Conservation (phyloP, 495 filamentous ascomycete species). For the Opeltia flavorubescens region DNA sequence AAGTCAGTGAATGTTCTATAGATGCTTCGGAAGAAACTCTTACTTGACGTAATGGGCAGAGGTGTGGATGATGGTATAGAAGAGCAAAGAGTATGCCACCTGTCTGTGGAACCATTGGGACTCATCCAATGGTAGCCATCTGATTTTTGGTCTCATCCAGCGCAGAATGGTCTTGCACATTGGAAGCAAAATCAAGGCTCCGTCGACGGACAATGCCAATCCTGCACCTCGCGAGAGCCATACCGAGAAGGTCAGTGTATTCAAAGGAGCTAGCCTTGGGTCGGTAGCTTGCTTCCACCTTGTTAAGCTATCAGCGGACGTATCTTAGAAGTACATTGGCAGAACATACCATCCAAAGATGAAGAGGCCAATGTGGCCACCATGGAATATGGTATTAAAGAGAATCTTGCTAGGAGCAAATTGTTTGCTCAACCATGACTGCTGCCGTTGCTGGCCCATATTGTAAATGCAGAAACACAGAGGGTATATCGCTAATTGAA, state of each 20-base stretch:
- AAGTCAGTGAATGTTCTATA: conserved; percentile 16
- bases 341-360: conserved; percentile 69
- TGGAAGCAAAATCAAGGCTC: conserved; percentile 74
- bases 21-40: conserved; percentile 20
- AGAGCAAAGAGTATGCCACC: conserved; percentile 73
- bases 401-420: conserved; percentile 38
- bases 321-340: not conserved
- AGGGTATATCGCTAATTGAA: conserved; percentile 3
- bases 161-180: conserved; percentile 87
- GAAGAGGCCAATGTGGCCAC: conserved; percentile 67
- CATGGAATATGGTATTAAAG: conserved; percentile 82
- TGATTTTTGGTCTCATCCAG: conserved; percentile 71
- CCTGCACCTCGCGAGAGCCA: conserved; percentile 94
- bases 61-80: conserved; percentile 70
- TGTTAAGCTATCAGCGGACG: conserved; percentile 2
- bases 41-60: conserved; percentile 90
- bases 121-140: conserved; percentile 84
- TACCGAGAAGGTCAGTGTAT: conserved; percentile 73
- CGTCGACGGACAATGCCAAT: conserved; percentile 67
- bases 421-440: conserved; percentile 11
- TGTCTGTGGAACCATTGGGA: conserved; percentile 95
- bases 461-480: not conserved
- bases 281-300: conserved; percentile 70
- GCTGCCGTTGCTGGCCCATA: not conserved
- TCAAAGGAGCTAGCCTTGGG: conserved; percentile 54